Evolutionary conservation across 495 filamentous ascomycete species (phyloP).

Genomic region (Xylaria acuta): DNA sequence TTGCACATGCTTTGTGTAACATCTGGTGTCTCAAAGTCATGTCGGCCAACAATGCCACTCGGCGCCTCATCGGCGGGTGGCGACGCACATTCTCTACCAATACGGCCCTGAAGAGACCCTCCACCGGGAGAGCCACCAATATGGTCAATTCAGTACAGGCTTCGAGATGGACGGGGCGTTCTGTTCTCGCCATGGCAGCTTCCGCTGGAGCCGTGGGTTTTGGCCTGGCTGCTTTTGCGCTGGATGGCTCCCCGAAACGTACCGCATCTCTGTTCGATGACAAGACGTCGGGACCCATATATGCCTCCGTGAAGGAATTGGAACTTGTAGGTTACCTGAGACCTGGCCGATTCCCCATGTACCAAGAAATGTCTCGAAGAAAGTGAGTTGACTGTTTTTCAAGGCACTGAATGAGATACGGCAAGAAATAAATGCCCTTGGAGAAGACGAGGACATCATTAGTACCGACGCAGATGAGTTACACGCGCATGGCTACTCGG

Average conservation of each 20-base stretch:
- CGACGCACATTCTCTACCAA: slow-evolving; percentile 33
- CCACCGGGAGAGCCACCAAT: slow-evolving; percentile 25
- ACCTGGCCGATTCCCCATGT: neutral
- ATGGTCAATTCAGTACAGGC: neutral
- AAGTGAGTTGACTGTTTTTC: slow-evolving; percentile 32
- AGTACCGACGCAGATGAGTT: slow-evolving; percentile 86
- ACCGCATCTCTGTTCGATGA: slow-evolving; percentile 48
- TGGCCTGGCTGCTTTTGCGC: slow-evolving; percentile 40
- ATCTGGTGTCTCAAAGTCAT: slow-evolving; percentile 20
- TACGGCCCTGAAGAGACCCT: slow-evolving; percentile 28
- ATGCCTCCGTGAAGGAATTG: slow-evolving; percentile 58
- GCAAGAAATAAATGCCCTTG: slow-evolving; percentile 49
- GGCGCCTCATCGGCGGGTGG: slow-evolving; percentile 36
- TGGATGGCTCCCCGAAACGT: slow-evolving; percentile 31
- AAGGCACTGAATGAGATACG: slow-evolving; percentile 71
- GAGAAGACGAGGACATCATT: slow-evolving; percentile 71
- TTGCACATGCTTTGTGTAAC: slow-evolving; percentile 13
- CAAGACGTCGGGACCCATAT: slow-evolving; percentile 46
- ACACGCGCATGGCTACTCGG: slow-evolving; percentile 81
- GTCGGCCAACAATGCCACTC: slow-evolving; percentile 33
- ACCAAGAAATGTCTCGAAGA: neutral
- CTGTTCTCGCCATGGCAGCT: slow-evolving; percentile 48
- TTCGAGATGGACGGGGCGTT: slow-evolving; percentile 37
- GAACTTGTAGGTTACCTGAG: slow-evolving; percentile 50
- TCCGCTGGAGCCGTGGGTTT: slow-evolving; percentile 51